Evolutionary conservation across 106 monocot species (phyloP), one percentile per base, ranked within the genome.

Genomic region (Apostasia shenzhenica): DNA sequence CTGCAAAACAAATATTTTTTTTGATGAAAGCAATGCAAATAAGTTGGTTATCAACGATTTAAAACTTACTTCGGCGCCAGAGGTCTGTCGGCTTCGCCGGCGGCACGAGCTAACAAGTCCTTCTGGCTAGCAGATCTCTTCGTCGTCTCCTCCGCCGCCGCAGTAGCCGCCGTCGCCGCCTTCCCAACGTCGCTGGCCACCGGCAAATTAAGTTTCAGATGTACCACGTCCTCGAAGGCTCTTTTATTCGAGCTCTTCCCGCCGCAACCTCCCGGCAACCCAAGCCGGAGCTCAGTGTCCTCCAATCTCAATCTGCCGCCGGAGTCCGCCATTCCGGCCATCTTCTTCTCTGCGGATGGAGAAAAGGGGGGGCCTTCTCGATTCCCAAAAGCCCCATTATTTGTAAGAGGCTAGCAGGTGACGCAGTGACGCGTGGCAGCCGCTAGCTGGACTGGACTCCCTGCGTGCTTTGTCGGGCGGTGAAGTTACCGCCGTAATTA

Each of bases 241-340:
- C 86, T 59, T 72, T 89, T 89, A 2, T 70, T 80, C 38, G 77
- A 67, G 44, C 54, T 69, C 73, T 76, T 80, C 58, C 68, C 70
- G 1, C 57, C 78, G 1, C 59, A 66, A 4, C 45, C 73, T 0
- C 86, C 82, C 3, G 89, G 89, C n/a, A 85, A 64, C 4, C 88
- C 88, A 12, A 89, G 70, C 26, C 88, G 76, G 14, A 89, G 84
- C 88, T 85, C 85, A 13, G 85, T 85, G 56, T 76, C 89, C 74
- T 80, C 88, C 55, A 75, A 59, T 61, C 75, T 78, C 48, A 83
- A 63, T 2, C 72, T 72, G 45, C 71, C 68, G 66, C 54, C 68
- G 40, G 48, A 38, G 61, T 58, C 41, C 41, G 10, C 73, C 40
- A 41, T 45, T 13, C 54, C 73, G 14, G 51, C n/a, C 76, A 61